Percentiles rank a stretch among this genome's conserved stretches.
phyloP scores from a whole-genome alignment of 495 filamentous ascomycete genomes.

The Neurospora sp. region DNA sequence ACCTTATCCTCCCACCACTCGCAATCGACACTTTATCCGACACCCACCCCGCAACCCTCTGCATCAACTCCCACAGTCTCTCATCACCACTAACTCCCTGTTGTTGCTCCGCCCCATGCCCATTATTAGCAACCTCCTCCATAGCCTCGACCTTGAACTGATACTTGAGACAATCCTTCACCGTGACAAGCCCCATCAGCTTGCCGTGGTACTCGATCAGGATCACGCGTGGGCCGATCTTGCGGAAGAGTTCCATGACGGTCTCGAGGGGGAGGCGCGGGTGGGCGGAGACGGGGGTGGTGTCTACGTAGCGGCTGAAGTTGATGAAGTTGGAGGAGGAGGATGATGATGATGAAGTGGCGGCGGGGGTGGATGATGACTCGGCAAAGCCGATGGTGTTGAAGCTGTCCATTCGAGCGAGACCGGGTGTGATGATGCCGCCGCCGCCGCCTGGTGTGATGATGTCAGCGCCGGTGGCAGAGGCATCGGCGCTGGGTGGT shows the following conservation, averaged over 20 bases:
- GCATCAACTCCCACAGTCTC: constrained; percentile 57
- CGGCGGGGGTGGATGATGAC: constrained; percentile 11
- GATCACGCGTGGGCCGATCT: constrained; percentile 91
- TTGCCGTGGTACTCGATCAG: constrained; percentile 83
- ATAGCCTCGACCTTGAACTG: constrained; percentile 94
- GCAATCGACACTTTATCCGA: constrained; percentile 37
- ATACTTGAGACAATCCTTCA: constrained; percentile 96
- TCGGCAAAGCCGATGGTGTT: constrained; percentile 4
- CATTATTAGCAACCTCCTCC: constrained; percentile 41
- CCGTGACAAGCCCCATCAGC: constrained; percentile 77
- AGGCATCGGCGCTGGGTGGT: constrained; percentile 28
- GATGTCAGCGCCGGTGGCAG: constrained; percentile 18
- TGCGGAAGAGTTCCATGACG: constrained; percentile 98
- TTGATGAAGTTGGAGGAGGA: constrained; percentile 53
- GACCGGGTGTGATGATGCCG: constrained; percentile 40
- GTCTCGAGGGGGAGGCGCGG: constrained; percentile 89
- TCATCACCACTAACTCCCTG: constrained; percentile 44
- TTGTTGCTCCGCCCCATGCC: constrained; percentile 36
- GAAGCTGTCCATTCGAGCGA: constrained; percentile 21
- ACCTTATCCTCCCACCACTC: constrained; percentile 39
- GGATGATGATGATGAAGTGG: constrained; percentile 47
- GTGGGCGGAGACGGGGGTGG: constrained; percentile 84
- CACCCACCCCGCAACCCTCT: constrained; percentile 46
- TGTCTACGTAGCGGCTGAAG: constrained; percentile 80
- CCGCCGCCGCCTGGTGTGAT: constrained; percentile 37